phyloP scores from a whole-genome alignment of 257 asterid genomes.

The Pogostemon cablin region DNA sequence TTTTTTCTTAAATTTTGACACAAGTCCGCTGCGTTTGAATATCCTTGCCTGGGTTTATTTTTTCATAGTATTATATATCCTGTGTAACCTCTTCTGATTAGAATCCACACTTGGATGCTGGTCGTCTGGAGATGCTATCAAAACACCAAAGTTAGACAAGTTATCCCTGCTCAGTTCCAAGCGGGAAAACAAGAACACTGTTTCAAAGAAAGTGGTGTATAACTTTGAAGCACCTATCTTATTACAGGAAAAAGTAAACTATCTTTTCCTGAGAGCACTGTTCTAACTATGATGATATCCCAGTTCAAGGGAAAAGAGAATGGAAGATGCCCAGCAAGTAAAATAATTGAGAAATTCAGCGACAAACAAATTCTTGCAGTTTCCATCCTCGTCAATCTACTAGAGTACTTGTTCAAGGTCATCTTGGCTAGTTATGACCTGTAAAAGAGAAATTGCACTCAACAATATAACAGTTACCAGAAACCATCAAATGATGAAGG shows the following conservation, averaged over 20 bases:
- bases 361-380: constrained; percentile 17
- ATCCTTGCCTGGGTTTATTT: too few species aligned
- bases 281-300: constrained; percentile 16
- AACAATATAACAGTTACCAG: neutral
- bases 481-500: constrained; percentile 8
- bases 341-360: constrained; percentile 20
- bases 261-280: neutral
- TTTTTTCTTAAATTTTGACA: too few species aligned
- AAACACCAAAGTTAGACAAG: too few species aligned
- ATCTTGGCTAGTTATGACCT: constrained; percentile 51
- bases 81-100: too few species aligned
- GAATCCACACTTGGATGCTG: too few species aligned
- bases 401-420: constrained; percentile 38
- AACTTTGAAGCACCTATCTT: neutral
- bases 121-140: too few species aligned
- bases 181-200: neutral
- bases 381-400: constrained; percentile 3
- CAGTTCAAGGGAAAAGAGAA: constrained; percentile 17
- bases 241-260: neutral
- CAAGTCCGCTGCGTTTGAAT: too few species aligned
- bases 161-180: neutral
- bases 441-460: constrained; percentile 29
- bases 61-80: too few species aligned
- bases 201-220: neutral
- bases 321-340: constrained; percentile 20